Percentiles rank a stretch among this genome's conserved stretches.
phyloP scores from a whole-genome alignment of 2,329 filamentous ascomycete genomes.

The Ascocoryne sarcoides region DNA sequence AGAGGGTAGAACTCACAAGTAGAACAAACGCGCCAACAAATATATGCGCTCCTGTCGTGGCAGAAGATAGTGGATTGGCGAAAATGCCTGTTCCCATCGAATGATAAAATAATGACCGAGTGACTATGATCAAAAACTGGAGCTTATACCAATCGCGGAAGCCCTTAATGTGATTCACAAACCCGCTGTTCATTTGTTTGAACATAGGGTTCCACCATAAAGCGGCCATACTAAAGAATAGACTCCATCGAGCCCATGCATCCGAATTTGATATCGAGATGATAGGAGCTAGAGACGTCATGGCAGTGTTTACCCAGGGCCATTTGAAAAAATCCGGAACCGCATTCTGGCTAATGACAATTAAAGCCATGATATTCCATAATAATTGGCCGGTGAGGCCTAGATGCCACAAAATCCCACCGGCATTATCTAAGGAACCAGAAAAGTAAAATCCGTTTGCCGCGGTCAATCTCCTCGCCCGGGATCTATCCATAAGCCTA shows the following conservation, averaged over 20 bases:
- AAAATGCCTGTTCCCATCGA: slow-evolving; percentile 17
- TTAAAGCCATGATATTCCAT: slow-evolving; percentile 17
- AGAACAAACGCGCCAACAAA: slow-evolving; percentile 44
- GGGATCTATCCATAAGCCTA: slow-evolving; percentile 55
- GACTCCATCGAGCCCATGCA: slow-evolving; percentile 33
- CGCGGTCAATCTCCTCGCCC: slow-evolving; percentile 32
- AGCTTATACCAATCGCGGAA: slow-evolving; percentile 58
- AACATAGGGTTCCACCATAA: slow-evolving; percentile 64
- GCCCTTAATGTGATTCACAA: slow-evolving; percentile 49
- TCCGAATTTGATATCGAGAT: slow-evolving; percentile 1
- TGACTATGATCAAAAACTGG: slow-evolving; percentile 49
- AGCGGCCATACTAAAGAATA: slow-evolving; percentile 42
- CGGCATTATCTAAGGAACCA: slow-evolving; percentile 12
- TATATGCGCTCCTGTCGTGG: slow-evolving; percentile 37
- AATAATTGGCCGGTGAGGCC: slow-evolving; percentile 22
- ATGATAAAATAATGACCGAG: slow-evolving; percentile 41
- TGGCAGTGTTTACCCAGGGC: neutral
- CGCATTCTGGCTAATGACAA: slow-evolving; percentile 1
- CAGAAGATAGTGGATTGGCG: slow-evolving; percentile 10
- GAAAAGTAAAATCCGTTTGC: slow-evolving; percentile 2
- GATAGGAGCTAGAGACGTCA: neutral
- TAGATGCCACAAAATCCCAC: slow-evolving; percentile 17
- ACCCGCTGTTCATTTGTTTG: slow-evolving; percentile 50
- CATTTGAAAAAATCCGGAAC: neutral
- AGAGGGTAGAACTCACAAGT: slow-evolving; percentile 37